Percentiles rank a stretch among this genome's conserved stretches.
Conservation (phyloP, 169 alveolate genomes). For the Cytauxzoon felis region DNA sequence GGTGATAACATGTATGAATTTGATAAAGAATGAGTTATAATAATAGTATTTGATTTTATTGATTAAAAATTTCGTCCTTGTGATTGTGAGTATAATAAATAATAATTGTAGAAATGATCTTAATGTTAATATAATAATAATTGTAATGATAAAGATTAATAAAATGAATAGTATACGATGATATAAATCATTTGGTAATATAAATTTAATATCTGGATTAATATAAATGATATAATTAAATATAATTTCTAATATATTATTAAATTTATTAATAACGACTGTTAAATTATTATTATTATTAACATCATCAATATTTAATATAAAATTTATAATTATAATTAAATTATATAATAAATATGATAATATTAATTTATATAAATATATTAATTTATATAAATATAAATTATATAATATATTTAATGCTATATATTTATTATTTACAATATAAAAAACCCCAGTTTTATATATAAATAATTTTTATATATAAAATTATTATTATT, state of each 20-base stretch:
- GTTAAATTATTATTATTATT: too few species aligned
- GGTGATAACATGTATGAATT: too few species aligned
- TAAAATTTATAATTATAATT: too few species aligned
- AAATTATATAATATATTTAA: too few species aligned
- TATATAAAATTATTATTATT: too few species aligned
- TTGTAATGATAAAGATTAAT: not conserved
- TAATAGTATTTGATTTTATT: constrained; percentile 1
- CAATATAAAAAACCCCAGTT: too few species aligned
- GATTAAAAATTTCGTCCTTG: not conserved
- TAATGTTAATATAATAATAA: not conserved
- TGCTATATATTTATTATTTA: too few species aligned
- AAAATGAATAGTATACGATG: constrained; percentile 8
- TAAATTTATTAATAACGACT: not conserved
- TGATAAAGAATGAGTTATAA: constrained; percentile 1
- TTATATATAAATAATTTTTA: too few species aligned
- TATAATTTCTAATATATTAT: not conserved
- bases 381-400: too few species aligned
- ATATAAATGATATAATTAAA: constrained; percentile 2
- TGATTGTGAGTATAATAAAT: not conserved
- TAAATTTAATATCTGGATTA: constrained; percentile 4
- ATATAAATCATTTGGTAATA: constrained; percentile 3
- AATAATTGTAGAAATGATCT: not conserved
- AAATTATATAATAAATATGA: too few species aligned
- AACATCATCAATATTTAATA: too few species aligned
- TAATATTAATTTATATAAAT: too few species aligned